Evolutionary conservation across 352 stramenopile genomes (phyloP).

Genomic region (Globisporangium nunn): DNA sequence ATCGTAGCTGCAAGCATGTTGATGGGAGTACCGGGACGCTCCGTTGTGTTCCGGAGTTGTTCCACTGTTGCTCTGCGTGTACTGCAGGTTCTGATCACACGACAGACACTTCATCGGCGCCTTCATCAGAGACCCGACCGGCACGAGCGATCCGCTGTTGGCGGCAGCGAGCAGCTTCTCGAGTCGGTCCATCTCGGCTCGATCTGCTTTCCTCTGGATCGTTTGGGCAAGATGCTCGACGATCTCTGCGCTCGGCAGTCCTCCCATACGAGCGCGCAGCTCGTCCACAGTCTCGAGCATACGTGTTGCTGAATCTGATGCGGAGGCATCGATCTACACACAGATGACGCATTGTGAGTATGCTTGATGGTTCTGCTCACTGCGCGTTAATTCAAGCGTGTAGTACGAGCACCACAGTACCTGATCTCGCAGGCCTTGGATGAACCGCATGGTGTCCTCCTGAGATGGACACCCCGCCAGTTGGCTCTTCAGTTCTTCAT

Average conservation of each 20-base stretch:
- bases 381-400: too few species aligned
- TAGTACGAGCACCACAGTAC: conserved; percentile 11
- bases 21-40: conserved; percentile 1
- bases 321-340: conserved; percentile 33
- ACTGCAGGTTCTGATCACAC: conserved; percentile 46
- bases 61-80: conserved; percentile 8
- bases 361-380: background rate
- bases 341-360: too few species aligned
- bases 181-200: conserved; percentile 43
- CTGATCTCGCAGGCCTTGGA: conserved; percentile 52
- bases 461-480: conserved; percentile 45
- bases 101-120: conserved; percentile 51
- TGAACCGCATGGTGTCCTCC: conserved; percentile 49
- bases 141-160: conserved; percentile 9
- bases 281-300: conserved; percentile 52
- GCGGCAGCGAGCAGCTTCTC: conserved; percentile 24
- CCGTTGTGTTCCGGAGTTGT: conserved; percentile 7
- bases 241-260: conserved; percentile 38
- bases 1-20: conserved; percentile 1
- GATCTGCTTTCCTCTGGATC: conserved; percentile 49
- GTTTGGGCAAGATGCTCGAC: conserved; percentile 31
- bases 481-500: conserved; percentile 36
- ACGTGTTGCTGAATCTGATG: conserved; percentile 26
- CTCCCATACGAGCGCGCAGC: conserved; percentile 33
- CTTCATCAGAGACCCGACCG: conserved; percentile 36